A percentile compares a stretch with the other conserved stretches of the same genome.
Evolutionary conservation across 192 early-diverging fungal species (phyloP).

Genomic region (Ramicandelaber brevisporus): DNA sequence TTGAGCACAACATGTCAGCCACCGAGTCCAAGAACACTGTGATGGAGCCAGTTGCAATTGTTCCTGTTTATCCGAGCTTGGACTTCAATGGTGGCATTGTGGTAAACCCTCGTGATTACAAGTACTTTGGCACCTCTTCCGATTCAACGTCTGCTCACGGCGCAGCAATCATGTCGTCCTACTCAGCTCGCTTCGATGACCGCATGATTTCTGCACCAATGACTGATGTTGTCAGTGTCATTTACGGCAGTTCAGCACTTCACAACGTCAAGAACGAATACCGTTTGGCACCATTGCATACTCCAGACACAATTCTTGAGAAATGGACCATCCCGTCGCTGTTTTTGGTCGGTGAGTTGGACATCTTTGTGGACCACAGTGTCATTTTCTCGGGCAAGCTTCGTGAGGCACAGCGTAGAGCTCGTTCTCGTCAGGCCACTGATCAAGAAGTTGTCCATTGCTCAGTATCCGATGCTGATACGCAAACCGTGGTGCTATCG

Average conservation of each 20-base stretch:
- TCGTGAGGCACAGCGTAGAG: constrained; percentile 49
- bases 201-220: constrained; percentile 59
- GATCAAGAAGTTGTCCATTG: too few relatives aligned
- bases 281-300: constrained; percentile 56
- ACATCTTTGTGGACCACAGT: constrained; percentile 91
- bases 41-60: too few relatives aligned
- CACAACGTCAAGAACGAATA: constrained; percentile 62
- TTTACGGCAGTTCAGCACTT: constrained; percentile 61
- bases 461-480: too few relatives aligned
- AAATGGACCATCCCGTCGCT: constrained; percentile 81
- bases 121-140: too few relatives aligned
- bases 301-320: constrained; percentile 62
- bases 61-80: too few relatives aligned
- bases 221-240: constrained; percentile 37
- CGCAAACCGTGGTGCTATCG: too few relatives aligned
- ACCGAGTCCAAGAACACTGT: too few relatives aligned
- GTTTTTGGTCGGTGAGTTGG: constrained; percentile 85
- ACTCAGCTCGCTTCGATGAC: constrained; percentile 67
- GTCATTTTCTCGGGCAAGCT: constrained; percentile 71
- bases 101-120: too few relatives aligned
- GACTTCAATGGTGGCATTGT: too few relatives aligned
- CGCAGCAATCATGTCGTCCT: constrained; percentile 54
- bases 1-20: too few relatives aligned
- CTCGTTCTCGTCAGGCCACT: background rate
- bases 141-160: too few relatives aligned